phyloP scores from a whole-genome alignment of 2,329 filamentous ascomycete genomes.

The Sodiomyces alkalinus region DNA sequence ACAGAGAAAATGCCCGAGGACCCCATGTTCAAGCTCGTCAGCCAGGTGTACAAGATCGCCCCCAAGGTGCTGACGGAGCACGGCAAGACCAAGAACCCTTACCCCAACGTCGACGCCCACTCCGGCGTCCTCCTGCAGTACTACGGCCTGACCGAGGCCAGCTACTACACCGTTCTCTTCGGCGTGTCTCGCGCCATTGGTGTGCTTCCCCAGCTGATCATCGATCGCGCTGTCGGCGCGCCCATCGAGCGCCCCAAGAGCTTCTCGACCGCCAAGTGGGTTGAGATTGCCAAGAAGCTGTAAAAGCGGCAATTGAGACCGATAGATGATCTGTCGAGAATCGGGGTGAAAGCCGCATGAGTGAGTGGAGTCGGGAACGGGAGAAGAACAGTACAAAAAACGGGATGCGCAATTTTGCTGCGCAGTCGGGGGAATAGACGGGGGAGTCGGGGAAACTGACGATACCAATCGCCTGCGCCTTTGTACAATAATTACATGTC shows the following conservation, averaged over 20 bases:
- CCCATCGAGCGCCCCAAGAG: slow-evolving; percentile 98
- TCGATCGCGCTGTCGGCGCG: slow-evolving; percentile 91
- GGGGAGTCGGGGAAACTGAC: no score
- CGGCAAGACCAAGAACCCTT: slow-evolving; percentile 99
- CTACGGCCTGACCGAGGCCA: slow-evolving; percentile 97
- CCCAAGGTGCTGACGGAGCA: slow-evolving; percentile 96
- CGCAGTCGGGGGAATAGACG: no score
- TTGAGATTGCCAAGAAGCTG: slow-evolving; percentile 84
- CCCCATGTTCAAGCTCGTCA: slow-evolving; percentile 99
- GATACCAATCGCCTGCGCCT: no score
- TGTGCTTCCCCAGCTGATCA: slow-evolving; percentile 98
- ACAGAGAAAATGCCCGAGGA: slow-evolving; percentile 90
- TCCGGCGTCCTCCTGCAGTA: slow-evolving; percentile 98
- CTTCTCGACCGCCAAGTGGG: slow-evolving; percentile 94
- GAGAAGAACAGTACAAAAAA: no score
- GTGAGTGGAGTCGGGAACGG: no score
- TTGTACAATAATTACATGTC: no score
- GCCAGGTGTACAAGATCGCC: slow-evolving; percentile 99
- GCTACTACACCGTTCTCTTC: slow-evolving; percentile 99
- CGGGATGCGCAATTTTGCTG: no score
- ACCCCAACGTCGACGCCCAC: slow-evolving; percentile 97
- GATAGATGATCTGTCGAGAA: no score
- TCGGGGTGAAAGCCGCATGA: no score
- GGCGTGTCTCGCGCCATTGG: slow-evolving; percentile 96
- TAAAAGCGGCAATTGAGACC: slow-evolving; percentile 34